Conservation (phyloP, 192 early-diverging fungal species). For the Podila epicladia region DNA sequence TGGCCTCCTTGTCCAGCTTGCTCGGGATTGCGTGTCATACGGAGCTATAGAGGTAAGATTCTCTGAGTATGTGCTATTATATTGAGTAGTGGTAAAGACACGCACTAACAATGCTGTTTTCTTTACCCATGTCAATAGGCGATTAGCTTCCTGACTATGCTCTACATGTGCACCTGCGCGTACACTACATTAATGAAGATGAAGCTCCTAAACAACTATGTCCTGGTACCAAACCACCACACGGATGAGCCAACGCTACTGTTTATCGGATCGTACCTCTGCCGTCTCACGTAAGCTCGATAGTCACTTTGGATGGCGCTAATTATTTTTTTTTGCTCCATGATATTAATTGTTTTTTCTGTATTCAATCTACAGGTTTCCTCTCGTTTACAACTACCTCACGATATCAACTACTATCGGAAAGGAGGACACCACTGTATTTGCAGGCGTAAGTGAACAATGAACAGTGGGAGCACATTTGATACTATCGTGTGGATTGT, state of each 20-base stretch:
- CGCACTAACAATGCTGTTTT: no score
- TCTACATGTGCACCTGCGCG: constrained; percentile 94
- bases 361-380: constrained; percentile 52
- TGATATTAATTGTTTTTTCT: neutral
- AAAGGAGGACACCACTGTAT: constrained; percentile 61
- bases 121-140: constrained; percentile 52
- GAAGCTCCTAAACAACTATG: constrained; percentile 88
- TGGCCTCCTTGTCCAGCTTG: constrained; percentile 65
- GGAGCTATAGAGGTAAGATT: constrained; percentile 66
- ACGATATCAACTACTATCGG: constrained; percentile 67
- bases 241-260: constrained; percentile 91
- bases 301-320: neutral
- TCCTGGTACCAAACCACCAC: constrained; percentile 91
- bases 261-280: constrained; percentile 94
- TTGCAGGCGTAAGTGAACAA: constrained; percentile 41
- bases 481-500: constrained; percentile 45
- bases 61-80: neutral
- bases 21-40: constrained; percentile 57
- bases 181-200: constrained; percentile 93
- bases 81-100: no score
- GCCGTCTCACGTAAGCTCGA: constrained; percentile 71
- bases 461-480: constrained; percentile 3
- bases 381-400: constrained; percentile 95
- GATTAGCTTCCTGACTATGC: constrained; percentile 77
- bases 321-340: neutral